Base-by-base conservation (phyloP, 495 filamentous ascomycete genomes). In the Polyplosphaeria fusca region DNA sequence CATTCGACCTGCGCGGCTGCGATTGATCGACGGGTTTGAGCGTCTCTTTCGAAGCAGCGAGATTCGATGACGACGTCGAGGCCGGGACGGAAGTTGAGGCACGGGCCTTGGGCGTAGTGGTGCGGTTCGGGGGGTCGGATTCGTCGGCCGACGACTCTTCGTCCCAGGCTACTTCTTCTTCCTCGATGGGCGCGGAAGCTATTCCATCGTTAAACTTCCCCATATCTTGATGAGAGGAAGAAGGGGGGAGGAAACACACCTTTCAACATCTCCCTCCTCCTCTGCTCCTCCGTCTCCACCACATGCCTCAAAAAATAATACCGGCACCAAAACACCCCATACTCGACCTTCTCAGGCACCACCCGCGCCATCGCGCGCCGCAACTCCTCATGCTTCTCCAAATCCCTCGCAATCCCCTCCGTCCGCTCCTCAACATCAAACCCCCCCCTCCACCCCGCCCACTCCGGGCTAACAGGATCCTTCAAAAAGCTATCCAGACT, bases 261-360 rank as follows among this genome's bases (percentile, higher is more conserved):
- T 73, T 95, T 95, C 41, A 99, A 74, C 58, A 99, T 74, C 68
- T 97, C 93, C 67, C 86, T 83, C 69, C 93, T 77, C 73, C 90
- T 83, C 65, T 87, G 83, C 78, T 99, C 93, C 52, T 96, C 90
- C n/a, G 85, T 91, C 74, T 97, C 93, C 58, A 99, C 86, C 20
- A 94, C 89, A 60, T 94, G 85, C 63, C 94, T 77, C 56, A 97
- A 75, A 76, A 96, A 99, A 63, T 96, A 97, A 69, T 99, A 99
- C 32, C 93, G 79, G 61, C 79, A 85, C 94, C 94, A 99, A 70
- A 97, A 99, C 41, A 85, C 82, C 13, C 74, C 80, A 68, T 99
- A 99, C 26, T 90, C 79, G 13, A 96, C 89, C 60, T 79, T 79
- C 72, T 91, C 91, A 16, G 93, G 94, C 19, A 97, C 94, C 47